Evolutionary conservation across 2,329 filamentous ascomycete species (phyloP).

Genomic region (Fusarium clavum): DNA sequence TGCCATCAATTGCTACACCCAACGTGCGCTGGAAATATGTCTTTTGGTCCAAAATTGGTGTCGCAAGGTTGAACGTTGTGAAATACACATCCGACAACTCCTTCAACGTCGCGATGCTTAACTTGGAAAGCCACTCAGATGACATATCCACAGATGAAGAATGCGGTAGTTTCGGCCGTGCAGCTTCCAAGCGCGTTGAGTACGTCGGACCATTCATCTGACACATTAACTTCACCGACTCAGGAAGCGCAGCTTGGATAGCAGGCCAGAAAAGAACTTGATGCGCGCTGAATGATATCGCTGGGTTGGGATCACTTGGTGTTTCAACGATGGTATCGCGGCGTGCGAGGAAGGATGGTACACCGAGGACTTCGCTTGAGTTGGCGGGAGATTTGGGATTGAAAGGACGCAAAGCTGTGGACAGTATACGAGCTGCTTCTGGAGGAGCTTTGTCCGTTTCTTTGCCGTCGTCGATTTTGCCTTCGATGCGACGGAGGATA

Average conservation of each 20-base stretch:
- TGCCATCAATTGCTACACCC: conserved; percentile 28
- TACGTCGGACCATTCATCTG: conserved; percentile 28
- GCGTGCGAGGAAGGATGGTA: conserved; percentile 9
- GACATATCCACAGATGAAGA: background rate
- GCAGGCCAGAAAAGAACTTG: conserved; percentile 32
- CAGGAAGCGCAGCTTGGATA: conserved; percentile 1
- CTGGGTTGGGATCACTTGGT: conserved; percentile 18
- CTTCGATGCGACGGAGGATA: conserved; percentile 36
- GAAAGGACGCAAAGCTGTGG: background rate
- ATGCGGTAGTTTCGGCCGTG: conserved; percentile 12
- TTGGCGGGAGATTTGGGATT: conserved; percentile 28
- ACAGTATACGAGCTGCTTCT: background rate
- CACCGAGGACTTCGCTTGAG: conserved; percentile 31
- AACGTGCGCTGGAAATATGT: conserved; percentile 34
- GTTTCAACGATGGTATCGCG: conserved; percentile 18
- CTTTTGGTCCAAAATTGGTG: conserved; percentile 32
- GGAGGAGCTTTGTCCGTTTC: background rate
- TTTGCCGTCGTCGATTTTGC: conserved; percentile 31
- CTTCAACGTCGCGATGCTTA: conserved; percentile 26
- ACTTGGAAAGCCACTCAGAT: background rate
- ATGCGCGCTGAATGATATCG: conserved; percentile 26
- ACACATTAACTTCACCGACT: conserved; percentile 27
- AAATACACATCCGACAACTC: conserved; percentile 35
- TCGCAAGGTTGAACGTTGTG: conserved; percentile 22
- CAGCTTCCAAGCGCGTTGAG: conserved; percentile 18